A percentile compares a stretch with the other conserved stretches of the same genome.
phyloP scores from a whole-genome alignment of 352 stramenopile species.

The Phytophthora colocasiae region DNA sequence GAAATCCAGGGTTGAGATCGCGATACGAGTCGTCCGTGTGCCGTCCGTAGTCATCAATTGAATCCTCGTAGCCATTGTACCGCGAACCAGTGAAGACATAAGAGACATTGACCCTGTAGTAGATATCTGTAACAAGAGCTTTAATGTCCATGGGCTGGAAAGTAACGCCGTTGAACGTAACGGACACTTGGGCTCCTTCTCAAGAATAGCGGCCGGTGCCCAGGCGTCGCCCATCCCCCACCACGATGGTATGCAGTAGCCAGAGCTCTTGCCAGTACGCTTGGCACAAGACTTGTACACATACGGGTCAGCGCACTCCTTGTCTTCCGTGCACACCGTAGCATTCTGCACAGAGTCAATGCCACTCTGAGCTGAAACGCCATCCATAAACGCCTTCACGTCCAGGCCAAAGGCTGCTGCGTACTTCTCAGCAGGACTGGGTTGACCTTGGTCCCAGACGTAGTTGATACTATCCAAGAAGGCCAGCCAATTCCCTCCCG shows the following conservation, averaged over 20 bases:
- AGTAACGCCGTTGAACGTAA: slow-evolving; percentile 39
- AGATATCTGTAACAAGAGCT: slow-evolving; percentile 38
- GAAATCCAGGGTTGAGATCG: slow-evolving; percentile 48
- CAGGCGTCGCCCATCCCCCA: slow-evolving; percentile 42
- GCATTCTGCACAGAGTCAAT: slow-evolving; percentile 22
- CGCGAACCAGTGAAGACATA: slow-evolving; percentile 15
- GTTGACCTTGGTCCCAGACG: slow-evolving; percentile 31
- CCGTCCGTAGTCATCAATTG: slow-evolving; percentile 43
- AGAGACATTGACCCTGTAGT: slow-evolving; percentile 20
- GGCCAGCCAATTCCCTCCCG: slow-evolving; percentile 44
- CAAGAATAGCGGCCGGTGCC: slow-evolving; percentile 33
- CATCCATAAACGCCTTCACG: slow-evolving; percentile 39
- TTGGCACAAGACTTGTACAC: slow-evolving; percentile 28
- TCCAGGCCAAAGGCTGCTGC: slow-evolving; percentile 43
- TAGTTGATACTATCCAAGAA: slow-evolving; percentile 68
- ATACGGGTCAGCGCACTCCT: slow-evolving; percentile 10
- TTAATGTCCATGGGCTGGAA: slow-evolving; percentile 53
- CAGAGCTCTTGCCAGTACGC: slow-evolving; percentile 18
- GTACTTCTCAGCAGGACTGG: slow-evolving; percentile 50
- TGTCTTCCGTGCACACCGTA: slow-evolving; percentile 20
- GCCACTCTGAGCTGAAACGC: slow-evolving; percentile 35
- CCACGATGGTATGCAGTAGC: slow-evolving; percentile 42
- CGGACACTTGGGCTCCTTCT: slow-evolving; percentile 39
- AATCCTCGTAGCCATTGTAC: slow-evolving; percentile 20
- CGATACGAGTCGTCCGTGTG: slow-evolving; percentile 37